phyloP scores from a whole-genome alignment of 345 rosid species.

The Hibiscus mutabilis region DNA sequence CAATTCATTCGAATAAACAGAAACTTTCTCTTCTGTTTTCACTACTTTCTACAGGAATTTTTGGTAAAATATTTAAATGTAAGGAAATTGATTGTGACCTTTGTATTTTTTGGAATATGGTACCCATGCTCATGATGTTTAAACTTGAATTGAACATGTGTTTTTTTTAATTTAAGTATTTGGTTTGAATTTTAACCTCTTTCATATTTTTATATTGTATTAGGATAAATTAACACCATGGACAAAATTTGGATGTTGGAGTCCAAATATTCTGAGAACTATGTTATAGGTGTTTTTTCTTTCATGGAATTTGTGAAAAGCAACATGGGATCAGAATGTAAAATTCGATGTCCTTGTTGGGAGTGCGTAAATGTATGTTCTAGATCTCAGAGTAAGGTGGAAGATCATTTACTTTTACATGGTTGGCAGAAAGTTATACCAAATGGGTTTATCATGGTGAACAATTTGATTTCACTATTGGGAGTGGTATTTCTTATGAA shows the following conservation, averaged over 20 bases:
- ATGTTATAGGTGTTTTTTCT: not conserved
- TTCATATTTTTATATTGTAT: too few species aligned
- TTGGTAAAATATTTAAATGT: too few species aligned
- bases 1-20: too few species aligned
- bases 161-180: too few species aligned
- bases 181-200: too few species aligned
- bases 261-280: not conserved
- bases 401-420: not conserved
- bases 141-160: too few species aligned
- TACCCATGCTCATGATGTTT: too few species aligned
- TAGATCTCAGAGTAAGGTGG: not conserved
- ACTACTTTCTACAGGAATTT: too few species aligned
- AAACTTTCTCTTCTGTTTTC: too few species aligned
- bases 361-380: not conserved
- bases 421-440: not conserved
- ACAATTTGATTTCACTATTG: not conserved
- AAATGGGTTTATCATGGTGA: not conserved
- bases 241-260: not conserved
- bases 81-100: too few species aligned
- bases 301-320: not conserved
- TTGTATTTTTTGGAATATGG: too few species aligned
- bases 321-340: not conserved
- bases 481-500: not conserved
- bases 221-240: too few species aligned
- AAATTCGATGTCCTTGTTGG: not conserved